phyloP scores from a whole-genome alignment of 306 rosid species.

The Cajanus cajan region DNA sequence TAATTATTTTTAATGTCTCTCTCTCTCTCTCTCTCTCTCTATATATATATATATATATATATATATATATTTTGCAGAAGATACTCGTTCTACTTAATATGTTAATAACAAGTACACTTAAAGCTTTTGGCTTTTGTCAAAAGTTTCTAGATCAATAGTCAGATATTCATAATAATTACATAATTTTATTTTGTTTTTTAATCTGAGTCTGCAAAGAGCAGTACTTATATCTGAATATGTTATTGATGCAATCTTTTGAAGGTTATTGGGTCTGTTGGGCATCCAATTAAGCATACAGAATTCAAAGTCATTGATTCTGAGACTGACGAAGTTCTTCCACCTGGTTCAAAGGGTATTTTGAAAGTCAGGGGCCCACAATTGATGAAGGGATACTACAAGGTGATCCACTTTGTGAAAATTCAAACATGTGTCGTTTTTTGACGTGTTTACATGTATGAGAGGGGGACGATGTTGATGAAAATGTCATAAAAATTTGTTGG shows the following conservation, averaged over 20 bases:
- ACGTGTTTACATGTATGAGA: background rate
- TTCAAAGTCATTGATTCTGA: constrained; percentile 73
- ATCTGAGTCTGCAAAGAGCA: constrained; percentile 23
- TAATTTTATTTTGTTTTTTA: constrained; percentile 16
- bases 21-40: no score
- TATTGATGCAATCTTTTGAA: constrained; percentile 51
- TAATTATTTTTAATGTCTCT: background rate
- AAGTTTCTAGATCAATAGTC: constrained; percentile 2
- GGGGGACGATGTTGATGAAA: background rate
- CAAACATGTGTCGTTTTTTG: background rate
- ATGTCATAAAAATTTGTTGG: constrained; percentile 8
- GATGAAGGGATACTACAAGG: constrained; percentile 96
- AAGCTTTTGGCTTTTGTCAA: background rate
- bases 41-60: no score
- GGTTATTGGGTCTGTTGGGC: constrained; percentile 96
- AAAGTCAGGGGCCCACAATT: constrained; percentile 81
- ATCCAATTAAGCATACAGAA: constrained; percentile 74
- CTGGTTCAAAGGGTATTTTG: constrained; percentile 80
- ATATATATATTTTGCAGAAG: background rate
- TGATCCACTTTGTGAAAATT: constrained; percentile 33
- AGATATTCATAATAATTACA: constrained; percentile 4
- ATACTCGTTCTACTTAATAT: background rate
- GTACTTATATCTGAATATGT: constrained; percentile 40
- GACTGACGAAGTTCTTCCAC: constrained; percentile 71
- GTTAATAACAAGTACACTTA: constrained; percentile 21